Conservation (phyloP, 139 green algal species). For the Closterium sp. region DNA sequence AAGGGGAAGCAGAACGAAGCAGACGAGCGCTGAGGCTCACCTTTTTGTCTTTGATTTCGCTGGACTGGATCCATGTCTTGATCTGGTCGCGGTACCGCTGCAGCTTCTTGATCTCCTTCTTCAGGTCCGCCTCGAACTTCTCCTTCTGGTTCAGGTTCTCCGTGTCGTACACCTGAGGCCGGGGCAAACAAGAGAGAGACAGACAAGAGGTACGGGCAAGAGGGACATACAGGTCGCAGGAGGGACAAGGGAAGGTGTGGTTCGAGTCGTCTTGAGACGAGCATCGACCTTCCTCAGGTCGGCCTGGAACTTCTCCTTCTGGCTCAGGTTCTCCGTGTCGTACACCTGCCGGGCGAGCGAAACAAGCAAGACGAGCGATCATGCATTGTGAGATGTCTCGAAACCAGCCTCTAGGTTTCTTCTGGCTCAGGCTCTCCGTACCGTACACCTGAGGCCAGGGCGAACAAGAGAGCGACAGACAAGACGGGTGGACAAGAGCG, state of each 20-base stretch:
- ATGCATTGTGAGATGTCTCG: too few relatives aligned
- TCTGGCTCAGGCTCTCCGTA: too few relatives aligned
- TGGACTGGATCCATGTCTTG: constrained; percentile 87
- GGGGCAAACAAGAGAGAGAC: too few relatives aligned
- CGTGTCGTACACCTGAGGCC: constrained; percentile 80
- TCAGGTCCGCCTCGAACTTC: constrained; percentile 96
- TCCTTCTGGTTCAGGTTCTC: constrained; percentile 91
- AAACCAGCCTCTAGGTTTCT: too few relatives aligned
- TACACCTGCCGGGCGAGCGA: constrained; percentile 89
- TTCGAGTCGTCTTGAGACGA: background rate
- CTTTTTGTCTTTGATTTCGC: constrained; percentile 97
- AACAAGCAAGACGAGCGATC: background rate
- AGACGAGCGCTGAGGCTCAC: background rate
- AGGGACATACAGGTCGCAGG: background rate
- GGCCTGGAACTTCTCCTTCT: constrained; percentile 94
- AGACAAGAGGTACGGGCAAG: background rate
- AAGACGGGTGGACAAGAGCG: background rate
- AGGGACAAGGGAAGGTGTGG: constrained; percentile 4
- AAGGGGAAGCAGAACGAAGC: background rate
- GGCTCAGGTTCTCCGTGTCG: constrained; percentile 82
- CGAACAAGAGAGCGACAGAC: too few relatives aligned
- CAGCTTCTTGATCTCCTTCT: constrained; percentile 99
- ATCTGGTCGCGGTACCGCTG: constrained; percentile 96
- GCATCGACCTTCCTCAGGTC: constrained; percentile 99
- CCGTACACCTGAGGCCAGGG: constrained; percentile 92